Evolutionary conservation across 2,329 filamentous ascomycete genomes (phyloP), one percentile per base, ranked within the genome.

Genomic region (Trichoderma pleuroti): DNA sequence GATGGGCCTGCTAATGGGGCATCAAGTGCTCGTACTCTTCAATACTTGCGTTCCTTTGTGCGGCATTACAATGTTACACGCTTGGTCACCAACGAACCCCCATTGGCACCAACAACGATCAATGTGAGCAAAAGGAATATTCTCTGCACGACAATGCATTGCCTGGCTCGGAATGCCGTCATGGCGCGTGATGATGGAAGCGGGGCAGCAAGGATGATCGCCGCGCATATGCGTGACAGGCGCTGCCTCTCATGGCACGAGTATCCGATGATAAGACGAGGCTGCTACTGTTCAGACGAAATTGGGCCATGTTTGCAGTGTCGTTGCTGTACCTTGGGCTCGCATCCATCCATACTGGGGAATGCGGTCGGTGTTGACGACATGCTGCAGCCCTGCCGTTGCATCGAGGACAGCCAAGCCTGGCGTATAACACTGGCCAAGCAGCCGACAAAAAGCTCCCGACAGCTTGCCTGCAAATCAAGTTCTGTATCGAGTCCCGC

Each of bases 161-260:
- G 28, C 56, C 56, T 46, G 57, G 39, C 59, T 62, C 24, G 67
- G 59, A 70, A 71, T 71, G 70, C 70, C 70, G 70, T 71, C 70
- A 71, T 68, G 56, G 70, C 63, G 70, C 70, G 63, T 71, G 63
- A 67, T 67, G 42, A 61, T 30, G 26, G 28, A 54, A 28, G 69
- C 52, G 69, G 69, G 62, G 61, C 62, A 59, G 21, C 39, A 24
- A 42, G 63, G 56, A 56, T 56, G 57, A 63, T 62, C 66, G 39
- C 36, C 67, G 52, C 67, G 67, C 67, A 70, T 63, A 56, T 66
- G 57, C 67, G 64, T 56, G 70, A 61, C 70, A 69, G 52, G 10
- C 42, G 12, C 46, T 49, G n/a, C n/a, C 21, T 52, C 46, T 52
- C 16, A 10, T 7, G 18, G 46, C 26, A 5, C 26, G 26, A 28